Base-by-base conservation (phyloP, 441 rosid genomes). In the Dalechampia spathulata region DNA sequence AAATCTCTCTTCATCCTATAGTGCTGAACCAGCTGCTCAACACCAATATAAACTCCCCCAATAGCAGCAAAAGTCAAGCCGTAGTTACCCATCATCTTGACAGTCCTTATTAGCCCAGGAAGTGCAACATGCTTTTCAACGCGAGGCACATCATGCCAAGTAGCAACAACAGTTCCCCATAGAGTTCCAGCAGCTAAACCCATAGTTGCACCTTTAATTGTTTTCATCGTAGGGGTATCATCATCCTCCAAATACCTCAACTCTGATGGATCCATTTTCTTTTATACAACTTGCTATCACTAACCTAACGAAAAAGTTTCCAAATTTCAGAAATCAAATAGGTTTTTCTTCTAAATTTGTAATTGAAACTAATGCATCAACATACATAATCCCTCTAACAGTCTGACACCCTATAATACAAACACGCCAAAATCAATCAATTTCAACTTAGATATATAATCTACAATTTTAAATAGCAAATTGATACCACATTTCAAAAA, bases 11-110 rank as follows among this genome's bases (percentile, higher is more conserved):
- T 90, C 75, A 60, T 65, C 76, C 96, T 75, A 34, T 72, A 74
- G 57, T 73, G 62, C 81, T 83, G 79, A 56, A 82, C 51, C 64
- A 90, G 65, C 84, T 90, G 95, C 76, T 90, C 96, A 58, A 90
- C 88, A 47, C 98, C 98, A 13, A 90, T 83, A 75, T 80, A 90
- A 67, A 90, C 82, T 52, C 98, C 98, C 21, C 98, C 98, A 16
- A 87, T 75, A 1, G 98, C 98, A 61, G 98, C 98, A 69, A 90
- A 90, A 2, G 96, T 90, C 60, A 77, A 6, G 10, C 98, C 96
- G n/a, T 86, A 66, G 26, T 70, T 86, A 20, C 98, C 98, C 98
- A 88, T 92, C 96, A 92, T 84, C 81, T 73, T 88, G 40, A 92
- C 59, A 7, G 96, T 86, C 73, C 98, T 84, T 46, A 86, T 32